Base-by-base conservation (phyloP, 768 basidiomycete species). In the Neoboletus magnificus region DNA sequence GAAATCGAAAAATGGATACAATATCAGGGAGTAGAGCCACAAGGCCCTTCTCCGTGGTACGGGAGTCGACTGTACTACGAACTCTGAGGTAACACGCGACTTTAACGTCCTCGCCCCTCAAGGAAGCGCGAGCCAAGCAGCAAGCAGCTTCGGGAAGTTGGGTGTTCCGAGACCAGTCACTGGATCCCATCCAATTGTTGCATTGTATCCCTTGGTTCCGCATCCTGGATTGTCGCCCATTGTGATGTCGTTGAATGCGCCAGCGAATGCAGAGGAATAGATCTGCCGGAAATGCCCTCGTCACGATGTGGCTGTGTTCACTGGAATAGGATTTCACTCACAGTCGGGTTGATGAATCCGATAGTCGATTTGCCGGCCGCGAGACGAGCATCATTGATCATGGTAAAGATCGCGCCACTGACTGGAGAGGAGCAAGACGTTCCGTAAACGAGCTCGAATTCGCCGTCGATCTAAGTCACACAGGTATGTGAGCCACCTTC, bases 81-180 rank as follows among this genome's bases (percentile, higher is more conserved):
- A 3, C 30, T 30, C 10, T 30, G 1, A 11, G 30, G 30, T 9
- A 11, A 30, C 30, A 30, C 6, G 10, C 30, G 11, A 11, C 30
- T 30, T 30, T 30, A 11, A 10, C 16, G 6, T 33, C 27, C 18
- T 16, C 12, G 52, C 11, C 42, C 23, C 18, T 75, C 63, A 73
- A 23, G 75, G 76, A 27, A 79, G 65, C 2, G 50, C 61, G 36
- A 79, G 50, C 76, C 76, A 77, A 54, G 70, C 72, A 53, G 71
- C 68, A 37, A 79, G 65, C 53, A 87, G 68, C 55, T 76, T 77
- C 47, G 73, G 62, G 66, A 84, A 86, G 61, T 85, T 78, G 22
- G 67, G 73, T 9, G 72, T 73, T 11, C 73, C 71, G 0, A 70
- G 57, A 22, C 73, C 72, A 3, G 71, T 73, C 45, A 74, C 71